Evolutionary conservation across 116 monocot species (phyloP).

Genomic region (Cymodocea nodosa): DNA sequence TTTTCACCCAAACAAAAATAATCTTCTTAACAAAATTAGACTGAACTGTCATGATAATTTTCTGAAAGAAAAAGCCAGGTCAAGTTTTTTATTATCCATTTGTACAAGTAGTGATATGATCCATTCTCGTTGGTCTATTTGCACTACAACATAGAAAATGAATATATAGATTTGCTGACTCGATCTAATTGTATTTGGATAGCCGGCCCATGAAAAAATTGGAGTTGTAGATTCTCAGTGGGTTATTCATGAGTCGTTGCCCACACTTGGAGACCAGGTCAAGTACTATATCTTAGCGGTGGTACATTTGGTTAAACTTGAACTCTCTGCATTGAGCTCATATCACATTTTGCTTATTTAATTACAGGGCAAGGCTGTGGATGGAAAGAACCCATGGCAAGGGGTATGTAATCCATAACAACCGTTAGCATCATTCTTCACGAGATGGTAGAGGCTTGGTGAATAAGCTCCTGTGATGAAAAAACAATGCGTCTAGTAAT

Average conservation of each 20-base stretch:
- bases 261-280: slow-evolving; percentile 57
- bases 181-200: not conserved
- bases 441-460: no score
- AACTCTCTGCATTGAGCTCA: not conserved
- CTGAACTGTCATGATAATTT: no score
- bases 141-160: no score
- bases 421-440: not conserved
- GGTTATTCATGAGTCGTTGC: slow-evolving; percentile 49
- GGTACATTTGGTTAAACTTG: not conserved
- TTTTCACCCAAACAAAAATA: no score
- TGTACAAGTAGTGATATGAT: no score
- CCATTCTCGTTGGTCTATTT: no score
- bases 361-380: slow-evolving; percentile 31
- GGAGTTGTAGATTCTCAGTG: slow-evolving; percentile 62
- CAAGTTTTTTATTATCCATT: no score
- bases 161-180: not conserved
- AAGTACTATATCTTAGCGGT: not conserved
- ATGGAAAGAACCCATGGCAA: slow-evolving; percentile 40
- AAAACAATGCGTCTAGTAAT: not conserved
- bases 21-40: no score
- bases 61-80: no score
- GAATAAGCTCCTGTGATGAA: no score
- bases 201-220: slow-evolving; percentile 67
- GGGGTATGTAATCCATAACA: slow-evolving; percentile 18
- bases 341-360: not conserved